Percentiles rank a stretch among this genome's conserved stretches.
These are phyloP conservation scores for Meyerozyma sp. DNA, from an alignment of 1,139 yeast species.

Conservation along the genomic window DNA sequence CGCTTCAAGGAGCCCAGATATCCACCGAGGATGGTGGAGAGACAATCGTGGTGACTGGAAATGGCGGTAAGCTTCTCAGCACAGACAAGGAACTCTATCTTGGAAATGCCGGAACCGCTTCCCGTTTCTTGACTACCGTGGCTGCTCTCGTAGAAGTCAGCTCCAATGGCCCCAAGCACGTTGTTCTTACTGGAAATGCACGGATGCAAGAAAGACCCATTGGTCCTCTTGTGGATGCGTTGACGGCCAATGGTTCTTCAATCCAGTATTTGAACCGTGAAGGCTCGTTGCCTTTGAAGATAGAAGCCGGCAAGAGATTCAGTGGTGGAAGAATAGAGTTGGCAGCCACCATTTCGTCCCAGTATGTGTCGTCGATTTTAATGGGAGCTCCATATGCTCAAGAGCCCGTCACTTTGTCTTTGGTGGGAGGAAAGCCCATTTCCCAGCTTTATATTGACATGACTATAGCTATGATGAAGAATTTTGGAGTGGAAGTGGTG, in stretches of 20 bases:
- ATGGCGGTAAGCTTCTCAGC: conserved; percentile 70
- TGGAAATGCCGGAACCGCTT: conserved; percentile 98
- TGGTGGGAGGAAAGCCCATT: conserved; percentile 95
- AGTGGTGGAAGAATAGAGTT: conserved; percentile 90
- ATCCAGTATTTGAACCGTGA: conserved; percentile 65
- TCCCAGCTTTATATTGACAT: conserved; percentile 93
- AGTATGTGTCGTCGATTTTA: conserved; percentile 90
- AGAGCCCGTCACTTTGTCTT: conserved; percentile 77
- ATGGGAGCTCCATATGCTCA: conserved; percentile 98
- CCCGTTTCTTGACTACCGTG: conserved; percentile 87
- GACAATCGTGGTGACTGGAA: conserved; percentile 79
- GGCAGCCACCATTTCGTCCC: conserved; percentile 95
- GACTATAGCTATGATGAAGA: conserved; percentile 94
- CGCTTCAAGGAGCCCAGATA: conserved; percentile 77
- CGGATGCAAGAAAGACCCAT: conserved; percentile 98
- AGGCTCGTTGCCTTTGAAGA: conserved; percentile 84
- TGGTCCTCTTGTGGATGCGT: conserved; percentile 92
- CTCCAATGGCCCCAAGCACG: conserved; percentile 30
- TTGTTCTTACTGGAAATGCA: conserved; percentile 84
- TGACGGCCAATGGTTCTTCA: conserved; percentile 70
- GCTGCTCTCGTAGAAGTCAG: conserved; percentile 65
- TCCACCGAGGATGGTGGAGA: conserved; percentile 83
- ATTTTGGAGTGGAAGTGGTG: conserved; percentile 79
- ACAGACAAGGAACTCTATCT: conserved; percentile 66
- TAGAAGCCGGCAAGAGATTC: conserved; percentile 65